Evolutionary conservation across 2,329 filamentous ascomycete species (phyloP).

Genomic region (Parascedosporium putredinis): DNA sequence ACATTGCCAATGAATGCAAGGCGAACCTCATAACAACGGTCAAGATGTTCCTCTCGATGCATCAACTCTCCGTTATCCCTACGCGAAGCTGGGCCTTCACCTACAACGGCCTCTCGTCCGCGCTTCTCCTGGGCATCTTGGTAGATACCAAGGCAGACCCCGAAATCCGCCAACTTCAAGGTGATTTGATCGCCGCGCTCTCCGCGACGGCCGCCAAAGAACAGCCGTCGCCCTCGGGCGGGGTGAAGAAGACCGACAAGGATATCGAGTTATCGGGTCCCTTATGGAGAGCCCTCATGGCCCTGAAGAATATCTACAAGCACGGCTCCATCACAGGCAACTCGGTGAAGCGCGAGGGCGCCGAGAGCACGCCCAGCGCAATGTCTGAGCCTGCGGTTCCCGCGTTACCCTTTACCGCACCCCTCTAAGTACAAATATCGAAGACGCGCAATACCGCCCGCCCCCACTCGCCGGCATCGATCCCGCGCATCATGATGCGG

Average conservation of each 20-base stretch:
- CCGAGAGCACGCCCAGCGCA: slow-evolving; percentile 33
- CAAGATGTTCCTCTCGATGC: slow-evolving; percentile 59
- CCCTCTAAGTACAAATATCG: neutral
- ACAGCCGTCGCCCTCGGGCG: slow-evolving; percentile 38
- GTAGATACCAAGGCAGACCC: slow-evolving; percentile 53
- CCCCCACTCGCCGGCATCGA: slow-evolving; percentile 24
- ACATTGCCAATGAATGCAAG: slow-evolving; percentile 49
- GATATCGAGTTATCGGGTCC: slow-evolving; percentile 54
- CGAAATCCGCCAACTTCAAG: slow-evolving; percentile 52
- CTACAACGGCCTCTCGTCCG: slow-evolving; percentile 56
- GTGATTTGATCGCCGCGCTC: slow-evolving; percentile 52
- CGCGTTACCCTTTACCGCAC: neutral
- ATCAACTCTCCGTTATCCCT: slow-evolving; percentile 55
- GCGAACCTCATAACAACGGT: slow-evolving; percentile 54
- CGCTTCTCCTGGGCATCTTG: slow-evolving; percentile 51
- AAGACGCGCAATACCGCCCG: slow-evolving; percentile 3
- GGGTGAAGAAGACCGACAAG: slow-evolving; percentile 44
- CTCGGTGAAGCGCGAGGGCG: slow-evolving; percentile 36
- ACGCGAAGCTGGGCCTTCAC: slow-evolving; percentile 60
- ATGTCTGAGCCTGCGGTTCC: slow-evolving; percentile 12
- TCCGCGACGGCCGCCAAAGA: slow-evolving; percentile 57
- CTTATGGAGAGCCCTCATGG: slow-evolving; percentile 48
- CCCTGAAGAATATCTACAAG: slow-evolving; percentile 56
- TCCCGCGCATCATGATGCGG: slow-evolving; percentile 46
- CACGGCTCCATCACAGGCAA: slow-evolving; percentile 47